A percentile compares a stretch with the other conserved stretches of the same genome.
These are phyloP conservation scores for Cystoderma amianthinum DNA, from an alignment of 768 basidiomycete genomes.

Conservation along the genomic window DNA sequence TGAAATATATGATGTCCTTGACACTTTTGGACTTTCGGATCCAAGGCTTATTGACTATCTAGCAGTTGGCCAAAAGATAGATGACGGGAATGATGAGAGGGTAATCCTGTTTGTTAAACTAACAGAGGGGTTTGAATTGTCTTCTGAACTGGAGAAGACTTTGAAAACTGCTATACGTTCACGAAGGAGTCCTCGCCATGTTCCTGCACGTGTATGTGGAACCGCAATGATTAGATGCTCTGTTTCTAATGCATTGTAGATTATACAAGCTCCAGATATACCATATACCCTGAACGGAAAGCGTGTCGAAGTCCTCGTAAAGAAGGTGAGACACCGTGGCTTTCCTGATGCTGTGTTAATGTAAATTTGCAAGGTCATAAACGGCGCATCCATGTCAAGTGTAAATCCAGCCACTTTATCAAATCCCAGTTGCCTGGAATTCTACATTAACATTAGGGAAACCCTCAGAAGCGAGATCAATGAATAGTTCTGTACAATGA, in stretches of 20 bases:
- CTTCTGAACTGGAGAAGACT: slow-evolving; percentile 42
- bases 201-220: slow-evolving; percentile 56
- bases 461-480: no score
- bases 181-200: slow-evolving; percentile 67
- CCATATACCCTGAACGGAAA: slow-evolving; percentile 81
- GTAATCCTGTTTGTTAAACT: slow-evolving; percentile 74
- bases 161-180: slow-evolving; percentile 57
- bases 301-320: slow-evolving; percentile 72
- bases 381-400: slow-evolving; percentile 60
- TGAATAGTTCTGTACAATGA: no score
- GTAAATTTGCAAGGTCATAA: slow-evolving; percentile 51
- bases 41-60: slow-evolving; percentile 50
- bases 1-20: slow-evolving; percentile 77
- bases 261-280: slow-evolving; percentile 63
- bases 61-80: slow-evolving; percentile 65
- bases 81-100: slow-evolving; percentile 62
- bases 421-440: slow-evolving; percentile 65
- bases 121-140: slow-evolving; percentile 38
- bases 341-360: slow-evolving; percentile 9
- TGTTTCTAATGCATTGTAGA: slow-evolving; percentile 30
- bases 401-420: slow-evolving; percentile 69
- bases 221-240: neutral
- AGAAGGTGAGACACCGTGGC: slow-evolving; percentile 43
- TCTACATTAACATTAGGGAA: no score
- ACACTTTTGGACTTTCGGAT: slow-evolving; percentile 43